phyloP scores from a whole-genome alignment of 1,284 basidiomycete genomes.

The Naganishia liquefaciens region DNA sequence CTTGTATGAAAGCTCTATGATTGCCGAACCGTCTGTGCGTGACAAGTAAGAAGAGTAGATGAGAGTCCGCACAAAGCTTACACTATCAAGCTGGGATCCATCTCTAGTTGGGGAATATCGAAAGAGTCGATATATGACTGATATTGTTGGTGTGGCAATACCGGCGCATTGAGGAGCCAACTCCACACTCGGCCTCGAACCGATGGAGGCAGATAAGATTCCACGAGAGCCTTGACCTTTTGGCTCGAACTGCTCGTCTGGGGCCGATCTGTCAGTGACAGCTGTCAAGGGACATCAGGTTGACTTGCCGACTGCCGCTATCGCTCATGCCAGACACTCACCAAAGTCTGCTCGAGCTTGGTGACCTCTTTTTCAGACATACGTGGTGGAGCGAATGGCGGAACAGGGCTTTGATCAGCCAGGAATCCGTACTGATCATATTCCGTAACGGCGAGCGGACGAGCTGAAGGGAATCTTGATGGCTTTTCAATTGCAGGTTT shows the following conservation, averaged over 20 bases:
- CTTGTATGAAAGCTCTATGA: constrained; percentile 22
- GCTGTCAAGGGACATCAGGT: neutral
- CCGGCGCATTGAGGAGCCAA: constrained; percentile 22
- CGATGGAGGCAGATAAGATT: constrained; percentile 15
- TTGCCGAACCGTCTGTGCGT: constrained; percentile 9
- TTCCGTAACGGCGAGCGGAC: neutral
- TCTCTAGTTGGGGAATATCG: constrained; percentile 8
- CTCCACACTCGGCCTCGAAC: constrained; percentile 29
- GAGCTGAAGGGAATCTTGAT: neutral
- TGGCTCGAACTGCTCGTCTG: constrained; percentile 1
- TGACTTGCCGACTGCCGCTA: neutral
- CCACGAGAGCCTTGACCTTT: constrained; percentile 27
- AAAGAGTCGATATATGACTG: constrained; percentile 13
- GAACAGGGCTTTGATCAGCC: constrained; percentile 11
- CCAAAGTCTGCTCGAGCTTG: constrained; percentile 30
- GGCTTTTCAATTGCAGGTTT: too few species aligned
- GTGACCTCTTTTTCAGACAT: constrained; percentile 16
- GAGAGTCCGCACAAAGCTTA: neutral
- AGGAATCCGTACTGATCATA: constrained; percentile 17
- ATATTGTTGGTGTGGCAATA: constrained; percentile 14
- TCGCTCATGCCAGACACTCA: neutral
- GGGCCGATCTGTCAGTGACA: constrained; percentile 14
- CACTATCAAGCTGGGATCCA: constrained; percentile 14
- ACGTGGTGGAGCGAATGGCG: neutral
- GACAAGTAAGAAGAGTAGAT: too few species aligned